Evolutionary conservation across 345 rosid genomes (phyloP).

Genomic region (Lenwebbia sp.): DNA sequence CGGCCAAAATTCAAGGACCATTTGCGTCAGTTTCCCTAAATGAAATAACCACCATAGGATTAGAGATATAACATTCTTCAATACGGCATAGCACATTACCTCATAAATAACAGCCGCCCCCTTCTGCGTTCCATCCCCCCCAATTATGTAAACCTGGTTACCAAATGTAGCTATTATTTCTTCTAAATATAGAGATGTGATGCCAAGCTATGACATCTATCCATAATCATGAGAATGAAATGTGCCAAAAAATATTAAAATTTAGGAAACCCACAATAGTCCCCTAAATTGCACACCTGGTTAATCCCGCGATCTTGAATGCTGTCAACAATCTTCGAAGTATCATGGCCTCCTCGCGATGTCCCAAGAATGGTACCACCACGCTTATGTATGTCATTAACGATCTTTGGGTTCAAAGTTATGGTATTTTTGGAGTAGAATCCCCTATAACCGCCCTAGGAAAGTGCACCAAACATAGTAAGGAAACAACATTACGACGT

Average conservation of each 20-base stretch:
- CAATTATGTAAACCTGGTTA: constrained; percentile 62
- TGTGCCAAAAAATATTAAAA: not conserved
- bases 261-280: not conserved
- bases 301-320: constrained; percentile 90
- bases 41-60: no score
- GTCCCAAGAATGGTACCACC: constrained; percentile 85
- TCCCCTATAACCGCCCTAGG: constrained; percentile 83
- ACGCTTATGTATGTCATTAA: constrained; percentile 83
- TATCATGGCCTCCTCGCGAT: constrained; percentile 82
- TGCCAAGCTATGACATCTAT: not conserved
- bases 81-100: constrained; percentile 19
- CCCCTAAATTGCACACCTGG: constrained; percentile 24
- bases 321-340: constrained; percentile 77
- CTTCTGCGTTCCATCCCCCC: constrained; percentile 87
- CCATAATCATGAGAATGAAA: not conserved
- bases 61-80: no score
- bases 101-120: constrained; percentile 73
- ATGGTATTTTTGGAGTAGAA: constrained; percentile 73
- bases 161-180: not conserved
- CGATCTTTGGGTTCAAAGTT: constrained; percentile 44
- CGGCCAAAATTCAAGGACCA: no score
- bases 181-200: not conserved
- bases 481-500: not conserved
- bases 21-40: no score
- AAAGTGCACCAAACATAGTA: not conserved